Evolutionary conservation across 192 early-diverging fungal species (phyloP).

Genomic region (Gryganskiella cystojenkinii): DNA sequence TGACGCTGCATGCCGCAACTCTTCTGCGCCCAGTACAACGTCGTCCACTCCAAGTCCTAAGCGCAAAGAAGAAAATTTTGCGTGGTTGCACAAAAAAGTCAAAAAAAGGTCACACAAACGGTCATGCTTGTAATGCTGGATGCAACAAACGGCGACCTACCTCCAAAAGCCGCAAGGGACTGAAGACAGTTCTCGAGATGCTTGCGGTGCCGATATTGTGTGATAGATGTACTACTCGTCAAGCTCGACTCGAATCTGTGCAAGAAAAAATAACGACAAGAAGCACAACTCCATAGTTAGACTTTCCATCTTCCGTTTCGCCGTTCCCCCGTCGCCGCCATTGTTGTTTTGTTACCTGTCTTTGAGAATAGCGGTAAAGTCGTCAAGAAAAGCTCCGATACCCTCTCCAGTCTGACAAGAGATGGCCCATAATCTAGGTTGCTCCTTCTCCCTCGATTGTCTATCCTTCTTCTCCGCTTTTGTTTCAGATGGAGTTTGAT

Average conservation of each 20-base stretch:
- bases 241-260: slow-evolving; percentile 51
- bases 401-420: slow-evolving; percentile 64
- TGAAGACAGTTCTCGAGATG: slow-evolving; percentile 66
- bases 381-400: slow-evolving; percentile 54
- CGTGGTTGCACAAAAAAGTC: not conserved
- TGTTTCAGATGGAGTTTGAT: not conserved
- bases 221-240: slow-evolving; percentile 63
- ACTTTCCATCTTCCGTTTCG: not conserved
- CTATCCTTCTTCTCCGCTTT: slow-evolving; percentile 18
- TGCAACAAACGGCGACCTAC: slow-evolving; percentile 28
- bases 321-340: too few species aligned
- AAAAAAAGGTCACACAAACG: not conserved
- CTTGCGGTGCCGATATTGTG: slow-evolving; percentile 74
- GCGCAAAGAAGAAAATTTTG: slow-evolving; percentile 3
- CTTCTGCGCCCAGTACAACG: slow-evolving; percentile 80
- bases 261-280: too few species aligned
- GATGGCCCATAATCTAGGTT: slow-evolving; percentile 54
- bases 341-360: slow-evolving; percentile 37
- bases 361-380: slow-evolving; percentile 55
- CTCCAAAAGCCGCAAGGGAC: slow-evolving; percentile 57
- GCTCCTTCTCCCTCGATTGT: not conserved
- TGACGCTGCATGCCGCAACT: slow-evolving; percentile 70
- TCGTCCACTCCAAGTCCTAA: slow-evolving; percentile 53
- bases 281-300: not conserved
- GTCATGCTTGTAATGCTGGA: not conserved